Conservation (phyloP, 2,329 filamentous ascomycete genomes). For the Gnomoniopsis smithogilvyi region DNA sequence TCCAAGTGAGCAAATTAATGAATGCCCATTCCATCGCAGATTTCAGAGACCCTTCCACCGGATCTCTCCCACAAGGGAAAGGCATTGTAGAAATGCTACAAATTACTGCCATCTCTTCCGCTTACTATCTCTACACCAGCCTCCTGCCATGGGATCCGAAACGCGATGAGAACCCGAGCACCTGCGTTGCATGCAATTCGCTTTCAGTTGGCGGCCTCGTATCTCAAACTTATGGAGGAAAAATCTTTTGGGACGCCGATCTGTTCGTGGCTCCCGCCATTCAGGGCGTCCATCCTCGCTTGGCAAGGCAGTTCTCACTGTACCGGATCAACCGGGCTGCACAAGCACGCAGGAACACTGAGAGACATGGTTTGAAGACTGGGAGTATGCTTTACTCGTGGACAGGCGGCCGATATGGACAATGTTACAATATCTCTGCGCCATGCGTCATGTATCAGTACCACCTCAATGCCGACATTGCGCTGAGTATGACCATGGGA, state of each 20-base stretch:
- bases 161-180: constrained; percentile 10
- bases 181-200: constrained; percentile 17
- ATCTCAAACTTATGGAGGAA: constrained; percentile 28
- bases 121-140: constrained; percentile 16
- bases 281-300: constrained; percentile 23
- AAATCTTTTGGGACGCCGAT: constrained; percentile 30
- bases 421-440: constrained; percentile 61
- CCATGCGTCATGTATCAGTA: constrained; percentile 70
- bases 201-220: constrained; percentile 26
- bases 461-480: constrained; percentile 68
- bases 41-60: constrained; percentile 14
- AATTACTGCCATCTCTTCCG: constrained; percentile 13
- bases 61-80: constrained; percentile 8
- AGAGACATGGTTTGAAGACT: constrained; percentile 50
- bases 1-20: constrained; percentile 11
- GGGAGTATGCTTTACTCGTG: constrained; percentile 59
- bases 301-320: constrained; percentile 25
- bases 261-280: constrained; percentile 27
- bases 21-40: constrained; percentile 11
- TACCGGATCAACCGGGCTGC: constrained; percentile 26
- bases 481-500: constrained; percentile 35
- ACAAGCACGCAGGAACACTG: constrained; percentile 58
- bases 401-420: constrained; percentile 64
- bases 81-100: constrained; percentile 7
- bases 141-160: constrained; percentile 5